Evolutionary conservation across 176 grass and related monocot genomes (phyloP).

Genomic region (Carex littledalei): DNA sequence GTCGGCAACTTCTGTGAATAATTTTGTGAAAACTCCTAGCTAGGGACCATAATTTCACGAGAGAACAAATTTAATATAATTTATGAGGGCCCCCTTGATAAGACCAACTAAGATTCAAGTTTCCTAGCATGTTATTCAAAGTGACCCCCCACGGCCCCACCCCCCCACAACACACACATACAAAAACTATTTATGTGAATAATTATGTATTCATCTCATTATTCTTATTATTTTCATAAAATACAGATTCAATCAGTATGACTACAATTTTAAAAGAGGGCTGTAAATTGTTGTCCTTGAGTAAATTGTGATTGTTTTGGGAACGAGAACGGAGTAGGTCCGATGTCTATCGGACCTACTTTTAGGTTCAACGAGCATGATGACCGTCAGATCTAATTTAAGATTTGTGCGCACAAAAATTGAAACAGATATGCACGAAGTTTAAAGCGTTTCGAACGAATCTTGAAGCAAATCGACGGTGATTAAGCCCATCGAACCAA

Average conservation of each 20-base stretch:
- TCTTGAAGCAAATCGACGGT: no score
- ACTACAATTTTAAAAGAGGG: neutral
- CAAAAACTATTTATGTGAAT: no score
- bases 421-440: no score
- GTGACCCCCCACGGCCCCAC: no score
- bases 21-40: neutral
- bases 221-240: neutral
- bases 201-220: neutral
- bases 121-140: neutral
- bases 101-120: neutral
- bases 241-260: neutral
- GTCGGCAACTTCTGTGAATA: neutral
- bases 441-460: no score
- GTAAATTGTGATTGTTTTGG: neutral
- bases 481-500: no score
- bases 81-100: neutral
- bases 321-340: no score
- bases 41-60: neutral
- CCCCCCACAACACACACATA: neutral
- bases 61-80: neutral
- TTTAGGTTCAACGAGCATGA: no score
- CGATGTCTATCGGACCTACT: no score
- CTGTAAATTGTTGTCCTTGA: neutral
- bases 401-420: no score
- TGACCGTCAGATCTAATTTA: no score